Percentiles rank a stretch among this genome's conserved stretches.
These are phyloP conservation scores for Marasmius tenuissimus DNA, from an alignment of 1,284 basidiomycete genomes.

Conservation along the genomic window DNA sequence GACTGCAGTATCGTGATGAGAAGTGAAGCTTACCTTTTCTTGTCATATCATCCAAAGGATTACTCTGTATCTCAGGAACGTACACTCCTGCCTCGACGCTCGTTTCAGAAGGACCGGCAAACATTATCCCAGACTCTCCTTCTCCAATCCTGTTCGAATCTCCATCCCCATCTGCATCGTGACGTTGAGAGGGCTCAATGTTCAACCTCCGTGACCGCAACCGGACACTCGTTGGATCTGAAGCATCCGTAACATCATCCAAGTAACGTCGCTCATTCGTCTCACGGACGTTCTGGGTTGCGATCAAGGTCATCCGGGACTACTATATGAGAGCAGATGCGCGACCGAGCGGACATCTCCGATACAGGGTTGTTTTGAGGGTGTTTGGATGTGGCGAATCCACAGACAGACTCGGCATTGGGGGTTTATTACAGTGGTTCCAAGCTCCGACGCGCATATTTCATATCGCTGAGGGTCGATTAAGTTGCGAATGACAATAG, in stretches of 20 bases:
- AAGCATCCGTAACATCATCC: slow-evolving; percentile 60
- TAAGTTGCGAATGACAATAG: background rate
- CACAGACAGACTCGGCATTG: no score
- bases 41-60: slow-evolving; percentile 63
- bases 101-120: background rate
- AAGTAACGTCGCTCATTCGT: slow-evolving; percentile 67
- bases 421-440: no score
- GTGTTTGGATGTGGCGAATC: no score
- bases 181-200: no score
- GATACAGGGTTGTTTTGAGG: slow-evolving; percentile 75
- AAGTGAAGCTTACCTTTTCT: slow-evolving; percentile 95
- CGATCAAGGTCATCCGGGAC: slow-evolving; percentile 81
- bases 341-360: slow-evolving; percentile 54
- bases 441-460: slow-evolving; percentile 64
- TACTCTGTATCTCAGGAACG: slow-evolving; percentile 28
- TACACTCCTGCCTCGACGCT: slow-evolving; percentile 41
- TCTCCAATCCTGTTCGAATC: no score
- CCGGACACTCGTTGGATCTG: background rate
- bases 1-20: no score
- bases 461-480: slow-evolving; percentile 29
- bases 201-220: background rate
- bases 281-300: slow-evolving; percentile 55
- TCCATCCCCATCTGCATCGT: slow-evolving; percentile 18
- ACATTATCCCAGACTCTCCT: slow-evolving; percentile 38
- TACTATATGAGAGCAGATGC: slow-evolving; percentile 64